A percentile compares a stretch with the other conserved stretches of the same genome.
Conservation (phyloP, 768 basidiomycete species). For the Pleurotus giganteus region DNA sequence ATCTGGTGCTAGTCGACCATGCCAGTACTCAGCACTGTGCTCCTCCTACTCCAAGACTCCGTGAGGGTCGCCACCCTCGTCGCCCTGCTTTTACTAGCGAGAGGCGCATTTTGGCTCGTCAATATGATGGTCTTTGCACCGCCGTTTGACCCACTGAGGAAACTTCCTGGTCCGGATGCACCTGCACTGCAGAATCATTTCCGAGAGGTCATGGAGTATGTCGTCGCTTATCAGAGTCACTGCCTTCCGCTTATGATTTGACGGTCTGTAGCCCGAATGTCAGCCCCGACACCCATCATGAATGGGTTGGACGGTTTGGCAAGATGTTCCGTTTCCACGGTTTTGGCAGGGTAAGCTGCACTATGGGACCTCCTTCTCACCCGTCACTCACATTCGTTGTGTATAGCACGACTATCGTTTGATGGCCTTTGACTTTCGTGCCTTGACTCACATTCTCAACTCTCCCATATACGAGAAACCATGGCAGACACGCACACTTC, state of each 20-base stretch:
- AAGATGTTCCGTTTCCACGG: constrained; percentile 55
- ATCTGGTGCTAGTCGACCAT: constrained; percentile 10
- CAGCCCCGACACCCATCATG: constrained; percentile 36
- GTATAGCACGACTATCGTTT: constrained; percentile 51
- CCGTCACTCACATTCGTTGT: not conserved
- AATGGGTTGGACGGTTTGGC: constrained; percentile 45
- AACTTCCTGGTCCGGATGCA: constrained; percentile 47
- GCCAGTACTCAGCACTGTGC: constrained; percentile 9
- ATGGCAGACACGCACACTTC: constrained; percentile 49
- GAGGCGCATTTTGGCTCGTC: constrained; percentile 37
- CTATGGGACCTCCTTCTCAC: not conserved
- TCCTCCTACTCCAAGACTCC: constrained; percentile 19
- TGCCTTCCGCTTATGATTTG: not conserved
- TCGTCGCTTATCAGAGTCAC: constrained; percentile 2
- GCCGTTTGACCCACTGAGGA: constrained; percentile 43
- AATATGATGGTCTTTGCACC: constrained; percentile 44
- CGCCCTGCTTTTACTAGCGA: constrained; percentile 30
- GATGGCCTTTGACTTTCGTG: constrained; percentile 50
- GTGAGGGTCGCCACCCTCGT: constrained; percentile 19
- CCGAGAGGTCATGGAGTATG: constrained; percentile 44
- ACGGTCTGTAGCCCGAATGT: constrained; percentile 35
- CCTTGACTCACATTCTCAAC: constrained; percentile 45
- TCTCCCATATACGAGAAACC: constrained; percentile 52
- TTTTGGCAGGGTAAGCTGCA: constrained; percentile 41
- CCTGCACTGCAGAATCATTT: constrained; percentile 43